Base-by-base conservation (phyloP, 805 yeast genomes). In the Ogataea allantospora region DNA sequence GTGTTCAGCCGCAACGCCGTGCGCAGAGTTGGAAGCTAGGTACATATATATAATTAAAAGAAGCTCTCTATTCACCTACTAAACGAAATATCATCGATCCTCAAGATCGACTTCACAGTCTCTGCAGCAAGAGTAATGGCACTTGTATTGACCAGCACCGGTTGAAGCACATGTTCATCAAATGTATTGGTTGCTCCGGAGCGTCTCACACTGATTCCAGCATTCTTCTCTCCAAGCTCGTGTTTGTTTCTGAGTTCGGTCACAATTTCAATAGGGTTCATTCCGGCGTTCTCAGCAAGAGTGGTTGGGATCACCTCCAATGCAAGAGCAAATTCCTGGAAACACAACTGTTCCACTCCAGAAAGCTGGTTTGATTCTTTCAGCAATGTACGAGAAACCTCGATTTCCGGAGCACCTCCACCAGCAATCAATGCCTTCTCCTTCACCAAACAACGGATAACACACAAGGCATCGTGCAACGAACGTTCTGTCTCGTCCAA, bases 351-450 rank as follows among this genome's bases (percentile, higher is more conserved):
- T 62, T 88, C 95, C 8, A 87, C 85, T 34, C 97, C 97, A 13
- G 85, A 75, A 49, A 83, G 70, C 36, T 76, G 67, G 47, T 79
- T 73, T 20, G 95, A 73, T 61, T 88, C 95, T 50, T 77, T 79
- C 51, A 75, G 68, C 49, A 88, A 66, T 10, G 76, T 75, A 47
- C 91, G 77, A 8, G 96, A 78, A 6, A 87, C 81, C 68, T 89
- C 96, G 48, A 88, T 79, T 66, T 88, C 97, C 30, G 98, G 95
- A 5, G 99, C 98, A 54, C 98, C 99, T 47, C 99, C 99, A 54
- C 99, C 99, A 10, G 98, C 96, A 66, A 93, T 88, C 58, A 85
- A 69, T 1, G 89, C 95, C 57, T 77, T 83, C 60, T 86, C 88
- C 58, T 88, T 87, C 18, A 88, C 95, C 39, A 88, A 70, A 66